Base-by-base conservation (phyloP, 805 yeast genomes). In the Spathaspora girioi region DNA sequence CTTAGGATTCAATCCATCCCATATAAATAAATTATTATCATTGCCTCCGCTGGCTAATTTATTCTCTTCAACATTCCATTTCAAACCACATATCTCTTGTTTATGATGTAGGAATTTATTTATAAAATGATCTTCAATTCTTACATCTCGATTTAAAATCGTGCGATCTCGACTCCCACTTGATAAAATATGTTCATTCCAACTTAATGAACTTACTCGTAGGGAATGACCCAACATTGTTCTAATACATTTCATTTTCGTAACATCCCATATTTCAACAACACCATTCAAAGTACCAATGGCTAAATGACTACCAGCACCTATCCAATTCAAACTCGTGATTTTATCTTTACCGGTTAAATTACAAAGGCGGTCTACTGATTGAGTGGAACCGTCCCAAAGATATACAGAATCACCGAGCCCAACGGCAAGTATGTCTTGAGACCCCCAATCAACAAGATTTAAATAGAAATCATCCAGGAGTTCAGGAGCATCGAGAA, bases 41-140 rank as follows among this genome's bases (percentile, higher is more conserved):
- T 94, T 94, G 44, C 97, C 96, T 23, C 99, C 99, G 23, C 94
- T 85, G 0, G 97, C 99, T 46, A 94, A 76, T 65, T 89, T 91
- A 65, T 93, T 91, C 59, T 89, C 96, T 50, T 89, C 96, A 5
- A 82, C 78, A 61, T 92, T 92, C 99, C 99, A 94, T 63, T 84
- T 84, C 58, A 94, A 77, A 2, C 99, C 99, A 71, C 99, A 94
- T 43, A 94, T 96, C 68, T 94, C 99, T 69, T 94, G 98, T 50
- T 84, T 82, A 68, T 94, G 99, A 20, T 79, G 74, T 38, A 82
- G 85, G 31, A 94, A 73, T 56, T 82, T 79, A 55, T 83, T 82
- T 61, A 89, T 81, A 65, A 76, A 91, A 60, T 91, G 97, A 27
- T 87, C 88, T 6, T 93, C 88, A 38, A 84, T 83, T 49, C 99